Evolutionary conservation across 2,329 filamentous ascomycete genomes (phyloP), one percentile per base, ranked within the genome.

Genomic region (Lachnellula subtilissima): DNA sequence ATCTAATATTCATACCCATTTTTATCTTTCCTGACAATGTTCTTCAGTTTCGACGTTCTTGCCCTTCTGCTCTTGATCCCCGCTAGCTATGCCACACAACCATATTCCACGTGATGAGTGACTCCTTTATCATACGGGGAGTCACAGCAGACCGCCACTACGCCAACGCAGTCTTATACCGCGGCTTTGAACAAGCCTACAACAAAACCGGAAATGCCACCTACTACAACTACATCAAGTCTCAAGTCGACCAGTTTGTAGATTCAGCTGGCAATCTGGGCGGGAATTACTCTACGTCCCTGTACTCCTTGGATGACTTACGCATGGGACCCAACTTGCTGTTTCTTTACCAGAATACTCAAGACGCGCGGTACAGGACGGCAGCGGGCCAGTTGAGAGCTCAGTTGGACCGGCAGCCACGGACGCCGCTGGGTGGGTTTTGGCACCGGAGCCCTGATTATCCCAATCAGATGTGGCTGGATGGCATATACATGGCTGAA

Each of bases 281-380:
- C 57, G 69, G 81, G 57, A 28, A 49, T 11, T 82, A 77, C 72
- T 72, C 77, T 53, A 67, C 73, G 14, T 68, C 69, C 1, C 75
- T 73, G 64, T 77, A 80, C 69, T 78, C 76, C 3, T 71, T 78
- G 0, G 76, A 79, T 58, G 75, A 81, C 55, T 75, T 81, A 59
- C 77, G 79, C 4, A 72, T 81, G 35, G 80, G 78, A 8, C 75
- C 78, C 61, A 79, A 78, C 63, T 69, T 80, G 39, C 70, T 83
- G 1, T 78, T 72, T 60, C 75, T 79, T 70, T 77, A 78, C 61
- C 72, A 75, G 60, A 65, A 72, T 55, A 76, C 76, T 0, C 72
- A 72, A 11, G 72, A 77, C 39, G 65, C 70, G n/a, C 79, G 76
- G 62, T 82, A 80, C 67, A 75, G 75, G 61, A 64, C 64, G 6